Evolutionary conservation across 108 stramenopile genomes (phyloP).

Genomic region (Cyclotella cryptica): DNA sequence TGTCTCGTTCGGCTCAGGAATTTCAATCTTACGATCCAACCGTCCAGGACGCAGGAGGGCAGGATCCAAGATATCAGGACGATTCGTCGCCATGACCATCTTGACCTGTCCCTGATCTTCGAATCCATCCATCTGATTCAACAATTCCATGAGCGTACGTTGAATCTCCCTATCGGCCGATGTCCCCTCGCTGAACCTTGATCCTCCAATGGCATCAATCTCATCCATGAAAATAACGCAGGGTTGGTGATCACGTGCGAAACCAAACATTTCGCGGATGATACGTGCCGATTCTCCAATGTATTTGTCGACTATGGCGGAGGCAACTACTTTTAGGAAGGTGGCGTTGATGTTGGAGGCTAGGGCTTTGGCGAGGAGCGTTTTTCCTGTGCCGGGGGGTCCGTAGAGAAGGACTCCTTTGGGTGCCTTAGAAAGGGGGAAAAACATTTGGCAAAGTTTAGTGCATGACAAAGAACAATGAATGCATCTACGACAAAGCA

Average conservation of each 20-base stretch:
- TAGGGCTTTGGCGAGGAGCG: constrained; percentile 92
- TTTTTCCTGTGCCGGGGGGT: constrained; percentile 96
- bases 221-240: constrained; percentile 99
- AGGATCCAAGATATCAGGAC: constrained; percentile 99
- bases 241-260: constrained; percentile 95
- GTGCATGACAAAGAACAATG: not conserved
- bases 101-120: constrained; percentile 96
- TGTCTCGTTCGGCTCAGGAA: constrained; percentile 98
- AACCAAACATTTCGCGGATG: constrained; percentile 99
- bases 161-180: constrained; percentile 98
- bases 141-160: constrained; percentile 98
- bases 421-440: constrained; percentile 59
- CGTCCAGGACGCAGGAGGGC: constrained; percentile 98
- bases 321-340: constrained; percentile 98
- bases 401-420: constrained; percentile 92
- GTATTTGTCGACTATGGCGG: constrained; percentile 99
- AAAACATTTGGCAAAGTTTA: not conserved
- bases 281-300: constrained; percentile 99
- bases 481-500: not conserved
- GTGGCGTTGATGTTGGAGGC: constrained; percentile 97
- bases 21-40: constrained; percentile 99
- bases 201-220: too few species aligned
- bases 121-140: constrained; percentile 99
- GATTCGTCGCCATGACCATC: constrained; percentile 99
- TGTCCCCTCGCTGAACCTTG: constrained; percentile 97